phyloP scores from a whole-genome alignment of 768 basidiomycete species.

The Xerocomellus chrysenteron region DNA sequence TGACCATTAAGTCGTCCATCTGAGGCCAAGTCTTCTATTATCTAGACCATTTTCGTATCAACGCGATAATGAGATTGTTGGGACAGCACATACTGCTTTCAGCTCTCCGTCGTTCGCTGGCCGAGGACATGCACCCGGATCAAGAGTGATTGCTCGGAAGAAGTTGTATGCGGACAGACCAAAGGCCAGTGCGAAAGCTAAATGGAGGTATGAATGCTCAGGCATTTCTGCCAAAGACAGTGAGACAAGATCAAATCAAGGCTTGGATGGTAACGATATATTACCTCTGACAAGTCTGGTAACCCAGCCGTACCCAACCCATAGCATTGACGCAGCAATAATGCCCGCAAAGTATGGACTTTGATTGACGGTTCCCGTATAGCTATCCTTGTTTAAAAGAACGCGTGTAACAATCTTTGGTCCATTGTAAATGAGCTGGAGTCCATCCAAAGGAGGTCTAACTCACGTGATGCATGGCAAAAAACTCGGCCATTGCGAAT shows the following conservation, averaged over 20 bases:
- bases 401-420: constrained; percentile 78
- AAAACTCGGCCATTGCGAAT: constrained; percentile 83
- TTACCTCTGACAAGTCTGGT: constrained; percentile 72
- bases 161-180: constrained; percentile 85
- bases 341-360: constrained; percentile 95
- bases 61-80: background rate
- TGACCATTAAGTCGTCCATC: constrained; percentile 90
- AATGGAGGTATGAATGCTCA: constrained; percentile 70
- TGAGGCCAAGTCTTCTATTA: constrained; percentile 88
- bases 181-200: constrained; percentile 69
- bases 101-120: constrained; percentile 82
- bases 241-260: background rate
- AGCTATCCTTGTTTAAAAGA: constrained; percentile 75
- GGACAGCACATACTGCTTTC: constrained; percentile 62
- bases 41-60: constrained; percentile 41
- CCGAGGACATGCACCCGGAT: constrained; percentile 85
- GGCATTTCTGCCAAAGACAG: constrained; percentile 57
- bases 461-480: constrained; percentile 90
- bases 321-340: constrained; percentile 79
- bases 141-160: constrained; percentile 84
- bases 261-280: constrained; percentile 17
- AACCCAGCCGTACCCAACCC: constrained; percentile 84
- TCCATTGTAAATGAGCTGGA: constrained; percentile 9
- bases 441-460: background rate
- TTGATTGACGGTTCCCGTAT: constrained; percentile 79